Evolutionary conservation across 805 yeast genomes (phyloP).

Genomic region (Wickerhamiella kazuoi): DNA sequence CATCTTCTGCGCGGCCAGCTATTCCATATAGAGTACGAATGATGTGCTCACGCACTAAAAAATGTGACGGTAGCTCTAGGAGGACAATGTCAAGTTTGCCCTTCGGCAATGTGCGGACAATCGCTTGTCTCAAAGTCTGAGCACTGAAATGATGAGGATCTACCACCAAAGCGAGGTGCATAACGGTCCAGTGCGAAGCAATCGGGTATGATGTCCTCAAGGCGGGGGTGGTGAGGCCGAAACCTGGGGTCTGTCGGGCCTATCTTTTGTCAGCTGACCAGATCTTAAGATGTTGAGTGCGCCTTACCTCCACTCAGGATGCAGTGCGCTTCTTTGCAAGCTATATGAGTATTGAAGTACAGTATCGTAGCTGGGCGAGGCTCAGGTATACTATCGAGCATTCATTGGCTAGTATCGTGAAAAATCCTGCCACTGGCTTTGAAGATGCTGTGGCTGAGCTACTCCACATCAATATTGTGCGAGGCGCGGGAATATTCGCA

Average conservation of each 20-base stretch:
- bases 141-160: constrained; percentile 3
- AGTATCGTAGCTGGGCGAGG: background rate
- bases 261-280: too few species aligned
- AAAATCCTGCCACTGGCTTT: too few species aligned
- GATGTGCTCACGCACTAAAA: background rate
- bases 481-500: background rate
- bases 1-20: background rate
- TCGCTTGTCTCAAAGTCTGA: constrained; percentile 2
- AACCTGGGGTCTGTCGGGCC: too few species aligned
- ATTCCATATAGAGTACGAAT: background rate
- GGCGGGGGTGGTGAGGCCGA: too few species aligned
- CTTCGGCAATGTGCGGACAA: background rate
- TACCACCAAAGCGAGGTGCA: constrained; percentile 2
- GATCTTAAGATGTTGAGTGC: too few species aligned
- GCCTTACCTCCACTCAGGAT: background rate
- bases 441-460: background rate
- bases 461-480: background rate
- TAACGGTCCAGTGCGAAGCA: too few species aligned
- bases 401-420: too few species aligned
- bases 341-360: background rate
- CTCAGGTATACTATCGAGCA: too few species aligned
- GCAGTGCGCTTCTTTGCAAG: background rate
- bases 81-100: constrained; percentile 10
- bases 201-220: too few species aligned
- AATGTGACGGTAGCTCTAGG: background rate